phyloP scores from a whole-genome alignment of 352 stramenopile genomes.

The Peronospora destructor region DNA sequence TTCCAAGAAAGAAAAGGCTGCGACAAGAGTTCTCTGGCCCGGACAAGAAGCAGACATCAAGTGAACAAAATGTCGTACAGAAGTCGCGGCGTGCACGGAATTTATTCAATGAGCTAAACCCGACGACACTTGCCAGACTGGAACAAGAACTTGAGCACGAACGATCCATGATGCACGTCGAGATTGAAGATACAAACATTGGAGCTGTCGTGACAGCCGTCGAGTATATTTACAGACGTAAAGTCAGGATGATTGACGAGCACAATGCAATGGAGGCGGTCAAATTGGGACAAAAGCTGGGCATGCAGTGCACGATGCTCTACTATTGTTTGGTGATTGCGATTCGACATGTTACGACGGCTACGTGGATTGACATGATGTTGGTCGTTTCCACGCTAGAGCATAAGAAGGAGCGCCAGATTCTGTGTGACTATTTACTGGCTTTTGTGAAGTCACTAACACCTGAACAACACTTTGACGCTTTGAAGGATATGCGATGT shows the following conservation, averaged over 20 bases:
- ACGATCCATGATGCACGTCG: constrained; percentile 31
- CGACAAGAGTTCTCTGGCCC: constrained; percentile 5
- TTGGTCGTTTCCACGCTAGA: constrained; percentile 21
- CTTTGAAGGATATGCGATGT: constrained; percentile 13
- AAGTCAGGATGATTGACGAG: constrained; percentile 29
- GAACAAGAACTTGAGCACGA: constrained; percentile 3
- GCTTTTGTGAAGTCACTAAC: constrained; percentile 21
- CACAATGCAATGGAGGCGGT: constrained; percentile 30
- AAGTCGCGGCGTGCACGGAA: constrained; percentile 15
- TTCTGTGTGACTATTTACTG: constrained; percentile 27
- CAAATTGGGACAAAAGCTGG: constrained; percentile 41
- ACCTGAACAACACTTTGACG: constrained; percentile 19
- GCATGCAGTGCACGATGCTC: constrained; percentile 29
- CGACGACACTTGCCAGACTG: neutral
- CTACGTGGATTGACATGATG: constrained; percentile 49
- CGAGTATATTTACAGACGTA: constrained; percentile 53
- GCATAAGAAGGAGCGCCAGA: constrained; percentile 8
- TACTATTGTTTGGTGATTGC: constrained; percentile 38
- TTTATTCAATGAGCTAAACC: constrained; percentile 15
- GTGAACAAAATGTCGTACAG: constrained; percentile 1
- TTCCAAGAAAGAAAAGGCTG: constrained; percentile 19
- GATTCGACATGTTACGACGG: constrained; percentile 24
- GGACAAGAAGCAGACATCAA: constrained; percentile 12
- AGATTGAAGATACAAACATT: constrained; percentile 33
- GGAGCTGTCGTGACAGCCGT: constrained; percentile 39